Conservation (phyloP, 495 filamentous ascomycete species). For the Tricharina praecox region DNA sequence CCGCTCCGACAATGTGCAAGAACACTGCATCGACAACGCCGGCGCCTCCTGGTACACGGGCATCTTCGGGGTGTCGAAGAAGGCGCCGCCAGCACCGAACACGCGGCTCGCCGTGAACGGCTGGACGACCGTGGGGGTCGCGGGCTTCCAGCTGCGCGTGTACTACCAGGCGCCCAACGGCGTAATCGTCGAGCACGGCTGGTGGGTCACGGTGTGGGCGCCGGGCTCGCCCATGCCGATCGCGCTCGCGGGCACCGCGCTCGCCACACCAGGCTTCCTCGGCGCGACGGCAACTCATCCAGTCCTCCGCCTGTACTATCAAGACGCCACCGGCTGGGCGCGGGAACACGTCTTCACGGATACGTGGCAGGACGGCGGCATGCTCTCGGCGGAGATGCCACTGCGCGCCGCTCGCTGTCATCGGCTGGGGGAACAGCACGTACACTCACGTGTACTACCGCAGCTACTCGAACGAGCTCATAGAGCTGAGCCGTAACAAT, state of each 20-base stretch:
- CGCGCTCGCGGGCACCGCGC: background rate
- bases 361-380: background rate
- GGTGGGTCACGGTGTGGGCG: background rate
- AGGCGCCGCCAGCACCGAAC: background rate
- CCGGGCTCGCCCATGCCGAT: background rate
- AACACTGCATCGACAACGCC: background rate
- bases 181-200: background rate
- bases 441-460: background rate
- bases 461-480: background rate
- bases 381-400: background rate
- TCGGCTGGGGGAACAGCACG: background rate
- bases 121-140: background rate
- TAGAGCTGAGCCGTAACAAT: too few relatives aligned
- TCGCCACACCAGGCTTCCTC: background rate
- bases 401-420: background rate
- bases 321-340: background rate
- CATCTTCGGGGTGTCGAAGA: background rate
- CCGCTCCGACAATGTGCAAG: background rate
- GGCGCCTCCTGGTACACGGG: background rate
- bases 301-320: background rate
- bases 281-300: background rate
- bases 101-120: background rate
- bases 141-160: background rate
- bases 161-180: background rate
- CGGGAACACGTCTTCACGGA: background rate